These are phyloP conservation scores for Lipomyces yamanashiensis DNA, from an alignment of 805 yeast genomes.

Conservation along the genomic window DNA sequence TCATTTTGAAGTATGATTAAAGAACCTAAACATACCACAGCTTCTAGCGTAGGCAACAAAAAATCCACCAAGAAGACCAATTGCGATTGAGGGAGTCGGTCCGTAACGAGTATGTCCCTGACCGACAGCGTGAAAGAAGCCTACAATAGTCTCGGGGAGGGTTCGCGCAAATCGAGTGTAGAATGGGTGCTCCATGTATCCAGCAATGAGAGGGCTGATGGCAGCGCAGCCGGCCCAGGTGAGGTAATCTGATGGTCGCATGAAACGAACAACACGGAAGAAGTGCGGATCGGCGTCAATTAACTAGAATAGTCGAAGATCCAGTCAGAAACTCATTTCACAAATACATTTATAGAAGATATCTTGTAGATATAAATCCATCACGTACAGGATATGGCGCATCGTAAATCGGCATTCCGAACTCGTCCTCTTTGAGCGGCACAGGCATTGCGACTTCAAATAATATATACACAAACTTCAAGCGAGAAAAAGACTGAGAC, in stretches of 20 bases:
- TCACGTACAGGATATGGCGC: constrained; percentile 24
- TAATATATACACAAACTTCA: not conserved
- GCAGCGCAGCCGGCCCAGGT: constrained; percentile 55
- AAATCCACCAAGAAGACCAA: constrained; percentile 75
- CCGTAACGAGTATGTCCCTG: constrained; percentile 10
- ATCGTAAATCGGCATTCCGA: constrained; percentile 20
- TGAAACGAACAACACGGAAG: constrained; percentile 69
- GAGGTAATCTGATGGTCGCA: constrained; percentile 69
- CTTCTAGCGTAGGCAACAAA: constrained; percentile 61
- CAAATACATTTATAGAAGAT: not conserved
- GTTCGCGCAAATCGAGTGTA: constrained; percentile 41
- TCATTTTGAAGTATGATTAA: not conserved
- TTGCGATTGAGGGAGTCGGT: constrained; percentile 9
- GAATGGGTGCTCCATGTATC: constrained; percentile 49
- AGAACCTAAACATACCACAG: constrained; percentile 15
- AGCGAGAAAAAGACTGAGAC: not conserved
- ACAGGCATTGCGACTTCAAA: not conserved
- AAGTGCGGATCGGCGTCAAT: constrained; percentile 84
- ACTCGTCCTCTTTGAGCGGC: constrained; percentile 13
- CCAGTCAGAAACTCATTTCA: not conserved
- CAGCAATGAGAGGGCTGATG: constrained; percentile 55
- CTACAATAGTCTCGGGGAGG: constrained; percentile 2
- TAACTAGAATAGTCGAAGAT: constrained; percentile 40
- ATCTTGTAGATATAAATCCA: not conserved
- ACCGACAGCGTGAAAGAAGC: constrained; percentile 3